Conservation (phyloP, 2,329 filamentous ascomycete genomes). For the Cytospora mali region DNA sequence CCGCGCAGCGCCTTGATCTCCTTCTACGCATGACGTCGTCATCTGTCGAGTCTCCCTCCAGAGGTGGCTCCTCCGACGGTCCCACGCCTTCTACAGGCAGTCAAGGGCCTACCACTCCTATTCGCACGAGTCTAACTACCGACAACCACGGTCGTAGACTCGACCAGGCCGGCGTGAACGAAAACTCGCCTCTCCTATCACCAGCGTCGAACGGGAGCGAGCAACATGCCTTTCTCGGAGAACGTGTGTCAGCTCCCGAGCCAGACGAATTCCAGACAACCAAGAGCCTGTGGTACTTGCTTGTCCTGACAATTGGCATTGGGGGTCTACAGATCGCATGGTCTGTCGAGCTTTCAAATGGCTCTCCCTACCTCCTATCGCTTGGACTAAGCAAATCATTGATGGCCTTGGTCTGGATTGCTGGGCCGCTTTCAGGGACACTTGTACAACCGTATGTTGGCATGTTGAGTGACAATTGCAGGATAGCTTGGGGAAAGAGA, state of each 20-base stretch:
- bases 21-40: conserved; percentile 44
- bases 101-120: conserved; percentile 27
- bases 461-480: conserved; percentile 78
- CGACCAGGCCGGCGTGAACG: conserved; percentile 40
- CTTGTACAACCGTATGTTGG: conserved; percentile 83
- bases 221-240: conserved; percentile 38
- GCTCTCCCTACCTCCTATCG: conserved; percentile 80
- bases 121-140: conserved; percentile 30
- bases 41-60: conserved; percentile 36
- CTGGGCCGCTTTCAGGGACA: conserved; percentile 76
- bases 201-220: conserved; percentile 36
- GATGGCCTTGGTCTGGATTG: conserved; percentile 84
- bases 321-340: conserved; percentile 92
- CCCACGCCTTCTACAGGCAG: conserved; percentile 23
- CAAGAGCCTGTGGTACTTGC: conserved; percentile 83
- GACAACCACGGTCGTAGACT: conserved; percentile 26
- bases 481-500: conserved; percentile 73
- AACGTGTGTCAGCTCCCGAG: conserved; percentile 35
- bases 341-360: conserved; percentile 93
- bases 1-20: background rate
- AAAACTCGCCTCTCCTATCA: conserved; percentile 54
- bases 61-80: conserved; percentile 34
- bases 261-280: conserved; percentile 60
- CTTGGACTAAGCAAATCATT: conserved; percentile 81
- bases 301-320: conserved; percentile 83